Percentiles rank a stretch among this genome's conserved stretches.
phyloP scores from a whole-genome alignment of 495 filamentous ascomycete genomes.

The Aspergillus wentii region DNA sequence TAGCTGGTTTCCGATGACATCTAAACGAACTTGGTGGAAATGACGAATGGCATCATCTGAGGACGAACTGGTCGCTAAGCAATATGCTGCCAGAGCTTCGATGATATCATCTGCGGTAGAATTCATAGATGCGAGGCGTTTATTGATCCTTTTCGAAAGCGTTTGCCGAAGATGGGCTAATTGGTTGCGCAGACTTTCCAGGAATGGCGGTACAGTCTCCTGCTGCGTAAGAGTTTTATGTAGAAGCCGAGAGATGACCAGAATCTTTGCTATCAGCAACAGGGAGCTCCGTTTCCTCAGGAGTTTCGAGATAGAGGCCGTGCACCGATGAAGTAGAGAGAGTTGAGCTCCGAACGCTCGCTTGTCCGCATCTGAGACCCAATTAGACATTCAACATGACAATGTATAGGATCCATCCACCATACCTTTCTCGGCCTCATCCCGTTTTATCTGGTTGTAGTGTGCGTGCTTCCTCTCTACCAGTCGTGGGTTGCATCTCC shows the following conservation, averaged over 20 bases:
- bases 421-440: constrained; percentile 41
- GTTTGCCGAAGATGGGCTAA: constrained; percentile 55
- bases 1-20: constrained; percentile 58
- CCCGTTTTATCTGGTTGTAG: constrained; percentile 52
- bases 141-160: constrained; percentile 63
- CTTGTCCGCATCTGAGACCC: constrained; percentile 41
- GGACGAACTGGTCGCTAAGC: constrained; percentile 75
- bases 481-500: constrained; percentile 67
- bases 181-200: constrained; percentile 59
- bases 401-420: neutral
- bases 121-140: constrained; percentile 51
- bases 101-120: constrained; percentile 52
- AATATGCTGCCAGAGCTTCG: constrained; percentile 74
- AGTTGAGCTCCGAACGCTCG: constrained; percentile 58
- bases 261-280: constrained; percentile 70
- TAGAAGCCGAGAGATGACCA: constrained; percentile 69
- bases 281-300: constrained; percentile 54
- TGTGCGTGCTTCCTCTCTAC: constrained; percentile 65
- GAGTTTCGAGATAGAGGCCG: constrained; percentile 48
- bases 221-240: constrained; percentile 61
- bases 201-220: constrained; percentile 42
- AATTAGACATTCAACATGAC: constrained; percentile 23
- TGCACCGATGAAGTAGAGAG: constrained; percentile 56
- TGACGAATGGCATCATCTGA: constrained; percentile 75
- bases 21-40: constrained; percentile 71